Base-by-base conservation (phyloP, 345 rosid species). In the Euclidium syriacum region DNA sequence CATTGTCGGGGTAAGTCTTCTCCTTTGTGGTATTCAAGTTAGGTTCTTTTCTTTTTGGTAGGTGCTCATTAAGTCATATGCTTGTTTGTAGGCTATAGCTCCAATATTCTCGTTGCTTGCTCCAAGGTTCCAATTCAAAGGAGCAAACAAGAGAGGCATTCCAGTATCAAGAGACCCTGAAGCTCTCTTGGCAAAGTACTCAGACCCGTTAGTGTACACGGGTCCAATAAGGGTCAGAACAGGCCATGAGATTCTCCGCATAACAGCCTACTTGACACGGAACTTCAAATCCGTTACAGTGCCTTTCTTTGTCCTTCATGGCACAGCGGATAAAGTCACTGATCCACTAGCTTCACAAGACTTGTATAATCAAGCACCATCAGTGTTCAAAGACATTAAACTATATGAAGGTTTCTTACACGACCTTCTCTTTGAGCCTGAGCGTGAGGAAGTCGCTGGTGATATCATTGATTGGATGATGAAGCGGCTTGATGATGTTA, bases 171-270 rank as follows among this genome's bases (percentile, higher is more conserved):
- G 97, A 75, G 97, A 94, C 71, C 97, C 99, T 32, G 95, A 73
- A 18, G 99, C 96, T n/a, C 74, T 86, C 34, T 36, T 76, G 63
- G 97, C 97, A 52, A 94, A 94, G 67, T 90, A 90, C 62, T 80
- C 87, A 14, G 97, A 94, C 73, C 99, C 97, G 3, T 74, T 94
- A 77, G 99, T 94, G 65, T 94, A 94, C 69, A 94, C 97, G 2
- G 99, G 97, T 50, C 99, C 99, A 15, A 90, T 94, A 49, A 81
- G 99, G 62, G 97, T 86, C 55, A 85, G 97, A 58, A 94, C 97
- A 0, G 99, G 99, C 52, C 86, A 94, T 41, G 99, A 94, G 67
- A 94, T 94, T 73, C 38, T 94, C 39, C 89, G 95, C 32, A 81
- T 94, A 42, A 79, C 92, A 4, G 78, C 99, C 2, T 74, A 81